Evolutionary conservation across 2,329 filamentous ascomycete species (phyloP), one percentile per base, ranked within the genome.

Genomic region (Orbilia ellipsospora): DNA sequence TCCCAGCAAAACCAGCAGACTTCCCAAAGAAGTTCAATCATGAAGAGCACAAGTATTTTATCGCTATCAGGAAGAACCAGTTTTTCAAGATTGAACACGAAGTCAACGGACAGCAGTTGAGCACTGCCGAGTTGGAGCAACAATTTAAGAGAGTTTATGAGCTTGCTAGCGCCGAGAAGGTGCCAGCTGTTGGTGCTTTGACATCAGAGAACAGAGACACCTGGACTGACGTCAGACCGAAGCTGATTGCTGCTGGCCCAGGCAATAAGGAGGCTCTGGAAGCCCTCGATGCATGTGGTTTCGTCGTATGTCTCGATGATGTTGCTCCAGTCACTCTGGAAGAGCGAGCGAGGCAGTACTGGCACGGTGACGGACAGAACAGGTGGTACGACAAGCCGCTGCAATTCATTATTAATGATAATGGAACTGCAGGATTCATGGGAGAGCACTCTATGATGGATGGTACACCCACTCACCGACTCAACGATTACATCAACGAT

Each of bases 371-470:
- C 81, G 95, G 95, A 69, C 86, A 88, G 79, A 99, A 99, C 86
- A 89, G 95, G 79, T 99, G 94, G 94, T 98, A 90, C 81, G 95
- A 99, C 87, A 99, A 99, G 87, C 95, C 95, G 4, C 85, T 97
- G 64, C 94, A 99, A 84, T 98, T 99, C 85, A 96, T 99, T 82
- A 83, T 99, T 85, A 97, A 97, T 83, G 94, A 99, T 82, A 99
- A 99, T 82, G 95, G 95, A 79, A 96, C 95, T 6, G 92, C 95
- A 1, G 95, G 95, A 77, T 99, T 99, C 87, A 94, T 93, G 87
- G 95, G 95, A 81, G 95, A 99, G 85, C 95, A 99, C 87, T 96
- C 92, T 80, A 98, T 99, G 95, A 99, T 99, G 96, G 95, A 99
- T 82, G 95, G 96, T 78, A 99, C 95, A 5, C 94, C 96, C 0